phyloP scores from a whole-genome alignment of 1,139 yeast genomes.

The Nakaseomyces kungkrabaensis region DNA sequence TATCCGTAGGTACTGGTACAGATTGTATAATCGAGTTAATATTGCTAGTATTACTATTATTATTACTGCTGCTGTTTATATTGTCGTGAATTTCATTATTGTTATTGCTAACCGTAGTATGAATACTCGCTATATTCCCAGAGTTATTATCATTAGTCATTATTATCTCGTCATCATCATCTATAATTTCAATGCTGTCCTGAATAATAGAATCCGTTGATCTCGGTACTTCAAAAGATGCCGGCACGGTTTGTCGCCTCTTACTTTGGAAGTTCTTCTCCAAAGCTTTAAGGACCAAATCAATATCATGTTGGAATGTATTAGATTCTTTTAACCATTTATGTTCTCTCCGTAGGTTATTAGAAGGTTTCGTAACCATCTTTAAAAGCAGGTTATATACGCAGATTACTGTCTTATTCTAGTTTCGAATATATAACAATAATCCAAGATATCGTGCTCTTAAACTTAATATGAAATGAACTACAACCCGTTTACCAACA shows the following conservation, averaged over 20 bases:
- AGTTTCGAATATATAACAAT: too few species aligned
- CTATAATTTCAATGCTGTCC: neutral
- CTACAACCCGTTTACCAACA: too few species aligned
- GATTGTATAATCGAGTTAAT: neutral
- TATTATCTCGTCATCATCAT: neutral
- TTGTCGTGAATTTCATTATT: too few species aligned
- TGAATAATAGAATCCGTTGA: neutral
- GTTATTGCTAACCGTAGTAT: neutral
- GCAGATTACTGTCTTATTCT: too few species aligned
- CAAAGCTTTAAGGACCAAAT: conserved; percentile 12
- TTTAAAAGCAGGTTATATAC: neutral
- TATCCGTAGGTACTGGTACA: neutral
- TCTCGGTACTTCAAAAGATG: neutral
- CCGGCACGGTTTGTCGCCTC: conserved; percentile 1
- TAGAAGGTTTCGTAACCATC: conserved; percentile 25
- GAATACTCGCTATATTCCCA: neutral
- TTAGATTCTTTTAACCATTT: conserved; percentile 25
- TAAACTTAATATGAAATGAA: too few species aligned
- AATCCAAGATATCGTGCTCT: too few species aligned
- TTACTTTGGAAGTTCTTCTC: conserved; percentile 11
- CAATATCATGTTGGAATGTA: conserved; percentile 14
- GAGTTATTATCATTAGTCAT: neutral
- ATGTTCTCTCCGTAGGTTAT: conserved; percentile 26
- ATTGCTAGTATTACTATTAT: neutral
- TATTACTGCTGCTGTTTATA: neutral